These are phyloP conservation scores for Plasmopara muralis DNA, from an alignment of 352 stramenopile species.

Conservation along the genomic window DNA sequence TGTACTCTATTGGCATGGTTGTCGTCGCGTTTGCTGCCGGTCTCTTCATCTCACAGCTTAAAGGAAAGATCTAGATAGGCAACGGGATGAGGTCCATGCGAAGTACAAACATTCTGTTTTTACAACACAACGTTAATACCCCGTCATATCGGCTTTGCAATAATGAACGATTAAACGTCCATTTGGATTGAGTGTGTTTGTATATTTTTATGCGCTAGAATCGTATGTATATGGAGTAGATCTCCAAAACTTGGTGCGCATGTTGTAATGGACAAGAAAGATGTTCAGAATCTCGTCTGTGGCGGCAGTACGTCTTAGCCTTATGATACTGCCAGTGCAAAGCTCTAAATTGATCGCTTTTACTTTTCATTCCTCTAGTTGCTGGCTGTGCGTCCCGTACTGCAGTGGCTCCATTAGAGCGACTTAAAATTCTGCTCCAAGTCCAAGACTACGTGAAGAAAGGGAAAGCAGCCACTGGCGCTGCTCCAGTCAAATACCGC, in stretches of 20 bases:
- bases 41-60: constrained; percentile 44
- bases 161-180: too few species aligned
- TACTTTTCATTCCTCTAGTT: constrained; percentile 24
- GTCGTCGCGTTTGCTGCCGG: constrained; percentile 51
- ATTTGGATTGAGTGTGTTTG: too few species aligned
- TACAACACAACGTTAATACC: too few species aligned
- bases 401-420: constrained; percentile 62
- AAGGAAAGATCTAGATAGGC: constrained; percentile 30
- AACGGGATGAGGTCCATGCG: too few species aligned
- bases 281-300: constrained; percentile 61
- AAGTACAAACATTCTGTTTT: too few species aligned
- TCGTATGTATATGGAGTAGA: not conserved
- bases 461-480: not conserved
- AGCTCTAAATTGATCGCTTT: too few species aligned
- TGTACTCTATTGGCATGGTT: constrained; percentile 57
- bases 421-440: constrained; percentile 77
- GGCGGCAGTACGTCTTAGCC: constrained; percentile 50
- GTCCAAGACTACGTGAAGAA: constrained; percentile 62
- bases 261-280: constrained; percentile 27
- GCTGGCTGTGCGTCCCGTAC: constrained; percentile 63
- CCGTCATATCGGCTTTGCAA: too few species aligned
- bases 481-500: constrained; percentile 37
- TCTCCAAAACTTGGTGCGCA: too few species aligned
- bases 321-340: too few species aligned
- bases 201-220: too few species aligned